Conservation (phyloP, 163 green algal species). For the Volvox carteri region DNA sequence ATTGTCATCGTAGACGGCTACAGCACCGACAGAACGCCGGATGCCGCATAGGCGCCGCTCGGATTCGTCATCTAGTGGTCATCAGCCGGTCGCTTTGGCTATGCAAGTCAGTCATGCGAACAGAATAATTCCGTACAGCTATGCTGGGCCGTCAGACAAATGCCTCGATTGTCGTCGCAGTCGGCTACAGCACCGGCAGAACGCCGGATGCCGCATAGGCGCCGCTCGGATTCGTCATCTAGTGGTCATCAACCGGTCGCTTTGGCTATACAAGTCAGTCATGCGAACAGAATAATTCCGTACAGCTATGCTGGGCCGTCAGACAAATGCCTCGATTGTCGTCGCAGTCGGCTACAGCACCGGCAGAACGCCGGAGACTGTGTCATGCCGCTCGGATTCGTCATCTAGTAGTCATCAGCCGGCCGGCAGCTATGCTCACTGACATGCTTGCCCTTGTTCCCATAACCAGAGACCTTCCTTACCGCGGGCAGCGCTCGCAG, state of each 20-base stretch:
- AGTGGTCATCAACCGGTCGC: conserved; percentile 62
- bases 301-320: conserved; percentile 58
- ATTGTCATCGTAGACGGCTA: conserved; percentile 61
- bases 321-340: conserved; percentile 77
- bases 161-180: conserved; percentile 70
- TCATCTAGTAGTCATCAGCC: conserved; percentile 72
- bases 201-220: conserved; percentile 23
- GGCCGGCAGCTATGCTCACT: too few relatives aligned
- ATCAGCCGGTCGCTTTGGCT: conserved; percentile 59
- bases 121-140: too few relatives aligned
- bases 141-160: conserved; percentile 73
- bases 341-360: conserved; percentile 52
- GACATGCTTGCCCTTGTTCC: too few relatives aligned
- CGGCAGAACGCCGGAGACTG: conserved; percentile 42
- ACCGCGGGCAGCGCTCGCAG: conserved; percentile 69
- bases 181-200: conserved; percentile 52
- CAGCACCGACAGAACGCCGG: conserved; percentile 50
- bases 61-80: conserved; percentile 73
- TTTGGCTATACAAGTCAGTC: background rate
- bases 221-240: conserved; percentile 74
- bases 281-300: background rate
- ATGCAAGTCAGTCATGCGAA: too few relatives aligned
- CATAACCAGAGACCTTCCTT: background rate
- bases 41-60: conserved; percentile 51
- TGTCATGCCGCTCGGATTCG: conserved; percentile 31